These are phyloP conservation scores for Metarhizium rileyi DNA, from an alignment of 2,329 filamentous ascomycete species.

Conservation along the genomic window DNA sequence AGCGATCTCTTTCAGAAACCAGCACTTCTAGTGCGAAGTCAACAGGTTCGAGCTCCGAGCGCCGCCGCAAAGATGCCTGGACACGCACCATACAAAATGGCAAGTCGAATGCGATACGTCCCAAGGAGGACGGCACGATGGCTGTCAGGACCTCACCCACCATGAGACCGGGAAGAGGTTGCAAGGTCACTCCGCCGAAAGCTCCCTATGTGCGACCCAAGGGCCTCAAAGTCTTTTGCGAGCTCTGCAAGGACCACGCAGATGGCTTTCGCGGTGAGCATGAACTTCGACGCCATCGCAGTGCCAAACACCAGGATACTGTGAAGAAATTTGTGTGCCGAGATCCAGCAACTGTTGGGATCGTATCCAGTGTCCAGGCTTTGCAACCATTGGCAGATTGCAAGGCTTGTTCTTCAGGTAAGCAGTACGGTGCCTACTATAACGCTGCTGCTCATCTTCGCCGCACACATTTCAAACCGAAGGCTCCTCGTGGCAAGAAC, in stretches of 20 bases:
- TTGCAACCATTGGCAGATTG: conserved; percentile 64
- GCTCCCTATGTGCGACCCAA: conserved; percentile 49
- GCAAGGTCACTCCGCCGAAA: conserved; percentile 35
- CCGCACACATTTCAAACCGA: conserved; percentile 75
- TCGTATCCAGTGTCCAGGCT: conserved; percentile 35
- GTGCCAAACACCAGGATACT: conserved; percentile 49
- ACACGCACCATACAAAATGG: conserved; percentile 35
- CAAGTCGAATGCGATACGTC: conserved; percentile 29
- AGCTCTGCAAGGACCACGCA: conserved; percentile 59
- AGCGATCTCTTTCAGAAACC: conserved; percentile 37
- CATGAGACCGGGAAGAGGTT: conserved; percentile 24
- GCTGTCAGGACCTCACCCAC: conserved; percentile 8
- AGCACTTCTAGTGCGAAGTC: conserved; percentile 34
- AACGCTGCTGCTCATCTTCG: conserved; percentile 88
- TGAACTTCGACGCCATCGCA: conserved; percentile 61
- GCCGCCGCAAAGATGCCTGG: conserved; percentile 38
- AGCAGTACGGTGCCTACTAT: conserved; percentile 85
- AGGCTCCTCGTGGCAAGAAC: conserved; percentile 36
- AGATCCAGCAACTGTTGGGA: conserved; percentile 35
- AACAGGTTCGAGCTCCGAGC: conserved; percentile 31
- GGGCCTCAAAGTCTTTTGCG: conserved; percentile 63
- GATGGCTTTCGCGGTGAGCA: conserved; percentile 81
- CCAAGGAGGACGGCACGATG: conserved; percentile 28
- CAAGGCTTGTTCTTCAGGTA: conserved; percentile 68
- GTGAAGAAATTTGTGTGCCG: conserved; percentile 51